Evolutionary conservation across 2,329 filamentous ascomycete species (phyloP).

Genomic region (Colletotrichum sp.): DNA sequence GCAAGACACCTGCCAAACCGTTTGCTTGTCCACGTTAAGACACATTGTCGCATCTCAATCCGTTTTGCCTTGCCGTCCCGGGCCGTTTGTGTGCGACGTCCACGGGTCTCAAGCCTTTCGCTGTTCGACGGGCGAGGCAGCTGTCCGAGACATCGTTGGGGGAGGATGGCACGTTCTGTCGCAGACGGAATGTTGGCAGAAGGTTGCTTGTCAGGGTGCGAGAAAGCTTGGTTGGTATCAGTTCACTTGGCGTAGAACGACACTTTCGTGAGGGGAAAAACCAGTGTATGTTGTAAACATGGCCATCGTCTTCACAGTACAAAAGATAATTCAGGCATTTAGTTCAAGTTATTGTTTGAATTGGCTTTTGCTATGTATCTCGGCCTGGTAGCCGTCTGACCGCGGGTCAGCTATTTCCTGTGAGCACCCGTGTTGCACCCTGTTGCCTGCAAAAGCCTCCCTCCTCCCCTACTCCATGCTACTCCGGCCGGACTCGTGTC

Average conservation of each 20-base stretch:
- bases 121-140: not conserved
- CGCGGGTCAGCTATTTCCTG: not conserved
- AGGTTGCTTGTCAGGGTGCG: not conserved
- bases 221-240: not conserved
- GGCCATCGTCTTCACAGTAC: too few species aligned
- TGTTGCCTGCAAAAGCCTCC: slow-evolving; percentile 1
- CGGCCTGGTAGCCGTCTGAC: not conserved
- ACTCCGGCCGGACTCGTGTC: not conserved
- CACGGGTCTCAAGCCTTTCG: not conserved
- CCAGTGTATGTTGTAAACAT: too few species aligned
- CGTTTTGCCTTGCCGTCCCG: not conserved
- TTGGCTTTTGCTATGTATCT: slow-evolving; percentile 4
- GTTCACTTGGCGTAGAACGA: not conserved
- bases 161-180: not conserved
- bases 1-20: not conserved
- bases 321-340: not conserved
- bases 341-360: not conserved
- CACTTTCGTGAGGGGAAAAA: too few species aligned
- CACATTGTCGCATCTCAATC: not conserved
- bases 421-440: not conserved
- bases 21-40: not conserved
- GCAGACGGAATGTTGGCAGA: not conserved
- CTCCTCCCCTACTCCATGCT: not conserved
- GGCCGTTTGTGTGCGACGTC: not conserved
- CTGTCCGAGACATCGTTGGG: not conserved